Conservation (phyloP, 345 rosid genomes). For the Corchorus olitorius region DNA sequence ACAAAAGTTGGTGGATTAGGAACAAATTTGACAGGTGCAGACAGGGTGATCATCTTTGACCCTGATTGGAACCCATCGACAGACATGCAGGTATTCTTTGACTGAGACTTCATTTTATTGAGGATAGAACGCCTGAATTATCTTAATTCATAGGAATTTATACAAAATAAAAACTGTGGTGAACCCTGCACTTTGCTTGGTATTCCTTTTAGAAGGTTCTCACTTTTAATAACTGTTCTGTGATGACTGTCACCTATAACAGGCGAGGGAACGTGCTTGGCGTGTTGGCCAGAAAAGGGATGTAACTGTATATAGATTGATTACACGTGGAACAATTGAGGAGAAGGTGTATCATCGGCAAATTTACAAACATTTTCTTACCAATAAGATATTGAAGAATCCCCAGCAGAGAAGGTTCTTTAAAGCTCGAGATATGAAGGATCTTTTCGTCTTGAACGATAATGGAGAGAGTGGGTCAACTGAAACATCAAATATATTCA, state of each 20-base stretch:
- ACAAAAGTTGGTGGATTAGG: constrained; percentile 98
- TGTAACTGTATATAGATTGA: constrained; percentile 90
- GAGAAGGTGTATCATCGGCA: constrained; percentile 97
- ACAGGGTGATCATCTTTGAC: constrained; percentile 95
- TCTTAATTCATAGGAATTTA: not conserved
- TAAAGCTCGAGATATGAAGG: constrained; percentile 96
- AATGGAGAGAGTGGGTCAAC: constrained; percentile 67
- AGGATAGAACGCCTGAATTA: not conserved
- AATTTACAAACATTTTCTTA: constrained; percentile 95
- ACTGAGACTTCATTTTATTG: constrained; percentile 4
- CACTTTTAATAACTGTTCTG: not conserved
- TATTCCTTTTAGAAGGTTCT: constrained; percentile 3
- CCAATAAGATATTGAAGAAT: constrained; percentile 89
- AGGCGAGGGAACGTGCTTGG: constrained; percentile 99
- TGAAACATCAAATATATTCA: constrained; percentile 83
- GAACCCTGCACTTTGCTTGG: not conserved
- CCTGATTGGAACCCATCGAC: constrained; percentile 99
- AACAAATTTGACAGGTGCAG: constrained; percentile 91
- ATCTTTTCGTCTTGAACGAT: constrained; percentile 79
- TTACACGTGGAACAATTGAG: constrained; percentile 92
- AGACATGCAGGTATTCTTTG: constrained; percentile 78
- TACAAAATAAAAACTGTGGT: not conserved
- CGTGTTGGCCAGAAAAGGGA: constrained; percentile 95
- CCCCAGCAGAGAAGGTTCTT: constrained; percentile 95
- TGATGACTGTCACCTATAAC: constrained; percentile 26